phyloP scores from a whole-genome alignment of 768 basidiomycete genomes.

The Pisolithus microcarpus region DNA sequence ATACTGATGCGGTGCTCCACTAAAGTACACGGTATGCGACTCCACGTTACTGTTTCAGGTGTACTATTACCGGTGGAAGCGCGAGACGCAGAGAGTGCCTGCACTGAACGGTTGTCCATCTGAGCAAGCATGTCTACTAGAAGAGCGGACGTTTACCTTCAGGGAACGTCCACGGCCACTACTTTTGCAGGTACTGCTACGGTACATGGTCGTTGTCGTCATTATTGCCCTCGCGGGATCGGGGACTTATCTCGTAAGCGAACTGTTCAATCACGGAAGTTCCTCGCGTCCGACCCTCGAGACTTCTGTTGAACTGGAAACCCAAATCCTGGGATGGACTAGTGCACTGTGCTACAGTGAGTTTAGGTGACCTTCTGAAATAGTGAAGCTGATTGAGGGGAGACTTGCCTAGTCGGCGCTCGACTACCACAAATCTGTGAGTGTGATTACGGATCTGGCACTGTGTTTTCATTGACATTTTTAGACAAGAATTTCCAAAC shows the following conservation, averaged over 20 bases:
- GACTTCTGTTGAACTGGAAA: conserved; percentile 44
- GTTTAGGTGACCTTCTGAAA: conserved; percentile 22
- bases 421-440: conserved; percentile 83
- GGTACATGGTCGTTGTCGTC: conserved; percentile 40
- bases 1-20: not conserved
- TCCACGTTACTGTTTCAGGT: conserved; percentile 73
- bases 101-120: conserved; percentile 13
- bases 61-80: conserved; percentile 82
- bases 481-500: conserved; percentile 86
- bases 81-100: conserved; percentile 1
- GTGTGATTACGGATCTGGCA: conserved; percentile 20
- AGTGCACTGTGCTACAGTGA: conserved; percentile 78
- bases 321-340: conserved; percentile 82
- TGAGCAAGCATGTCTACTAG: conserved; percentile 38
- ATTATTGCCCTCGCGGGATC: conserved; percentile 71
- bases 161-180: conserved; percentile 15
- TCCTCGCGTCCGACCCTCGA: conserved; percentile 23
- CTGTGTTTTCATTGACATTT: conserved; percentile 9
- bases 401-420: conserved; percentile 48
- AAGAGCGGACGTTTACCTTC: conserved; percentile 12
- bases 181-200: conserved; percentile 16
- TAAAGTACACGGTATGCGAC: conserved; percentile 84
- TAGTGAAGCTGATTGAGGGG: conserved; percentile 8
- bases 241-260: conserved; percentile 53
- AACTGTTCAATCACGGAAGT: conserved; percentile 28